Evolutionary conservation across 2,329 filamentous ascomycete species (phyloP).

Genomic region (Stromatinia cepivora): DNA sequence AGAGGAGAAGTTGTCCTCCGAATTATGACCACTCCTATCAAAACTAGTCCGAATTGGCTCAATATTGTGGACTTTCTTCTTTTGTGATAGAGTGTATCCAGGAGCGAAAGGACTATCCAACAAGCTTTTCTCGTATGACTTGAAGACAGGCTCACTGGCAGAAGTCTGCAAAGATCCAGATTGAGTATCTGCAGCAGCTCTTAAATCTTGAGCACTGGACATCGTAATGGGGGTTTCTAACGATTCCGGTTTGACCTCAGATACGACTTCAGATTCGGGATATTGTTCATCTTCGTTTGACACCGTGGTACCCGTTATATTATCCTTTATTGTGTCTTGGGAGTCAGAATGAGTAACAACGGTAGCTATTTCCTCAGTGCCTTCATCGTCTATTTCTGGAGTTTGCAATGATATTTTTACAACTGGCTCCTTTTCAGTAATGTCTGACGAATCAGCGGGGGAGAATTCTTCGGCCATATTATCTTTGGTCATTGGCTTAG

Average conservation of each 20-base stretch:
- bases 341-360: not conserved
- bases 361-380: not conserved
- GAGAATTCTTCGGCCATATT: conserved; percentile 7
- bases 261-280: not conserved
- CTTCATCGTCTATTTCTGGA: not conserved
- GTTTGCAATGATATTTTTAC: conserved; percentile 2
- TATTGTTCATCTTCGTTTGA: not conserved
- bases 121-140: not conserved
- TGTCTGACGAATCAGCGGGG: not conserved
- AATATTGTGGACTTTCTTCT: conserved; percentile 33
- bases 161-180: conserved; percentile 17
- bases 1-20: conserved; percentile 57
- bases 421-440: not conserved
- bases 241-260: conserved; percentile 23
- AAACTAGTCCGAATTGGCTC: conserved; percentile 59
- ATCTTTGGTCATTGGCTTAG: conserved; percentile 23
- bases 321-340: not conserved
- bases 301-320: not conserved
- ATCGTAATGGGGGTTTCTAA: conserved; percentile 37
- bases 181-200: conserved; percentile 18
- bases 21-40: conserved; percentile 39
- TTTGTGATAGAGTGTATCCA: conserved; percentile 13
- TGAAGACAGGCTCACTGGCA: conserved; percentile 9
- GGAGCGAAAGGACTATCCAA: conserved; percentile 15
- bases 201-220: conserved; percentile 35